Evolutionary conservation across 306 rosid genomes (phyloP), one percentile per base, ranked within the genome.

Genomic region (Hippophae tibetana): DNA sequence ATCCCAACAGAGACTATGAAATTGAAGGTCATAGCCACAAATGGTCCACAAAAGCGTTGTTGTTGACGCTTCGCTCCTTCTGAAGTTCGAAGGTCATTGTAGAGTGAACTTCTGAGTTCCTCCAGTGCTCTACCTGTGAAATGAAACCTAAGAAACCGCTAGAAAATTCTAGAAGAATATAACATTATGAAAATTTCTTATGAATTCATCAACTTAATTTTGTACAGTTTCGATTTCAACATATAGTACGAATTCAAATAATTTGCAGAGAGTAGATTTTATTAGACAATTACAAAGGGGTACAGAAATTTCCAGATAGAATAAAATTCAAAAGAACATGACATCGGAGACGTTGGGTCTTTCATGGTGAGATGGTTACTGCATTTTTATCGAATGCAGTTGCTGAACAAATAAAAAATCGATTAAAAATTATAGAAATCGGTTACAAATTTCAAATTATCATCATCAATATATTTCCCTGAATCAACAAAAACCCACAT

Each of bases 61-160:
- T 88, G 96, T 58, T 92, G 96, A 56, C 96, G 95, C 77, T 76
- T 88, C 31, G 99, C 93, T 12, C 99, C 95, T 63, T 92, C 96
- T 10, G 96, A 92, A 11, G 93, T 85, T 65, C 89, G 74, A 68
- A 85, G 76, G 40, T 92, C 96, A 77, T 81, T 92, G 87, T 83
- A 87, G 47, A 92, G 78, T 43, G 89, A 76, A 31, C 87, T 63
- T 81, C 93, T 76, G 52, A 92, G 70, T 57, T 87, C 98, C 67
- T 92, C 96, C 58, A 85, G 80, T 2, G 96, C 95, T 72, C 79
- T 74, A 69, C 96, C 95, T 85, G 77, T 60, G n/a, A 64, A 71
- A 76, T 58, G 38, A 27, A 61, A 27, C 6, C 58, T 11, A 43
- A 63, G 74, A 71, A 61, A 61, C 10, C 50, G 10, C 10, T 47